Evolutionary conservation across 257 asterid genomes (phyloP).

Genomic region (Solanum chiquidenum): DNA sequence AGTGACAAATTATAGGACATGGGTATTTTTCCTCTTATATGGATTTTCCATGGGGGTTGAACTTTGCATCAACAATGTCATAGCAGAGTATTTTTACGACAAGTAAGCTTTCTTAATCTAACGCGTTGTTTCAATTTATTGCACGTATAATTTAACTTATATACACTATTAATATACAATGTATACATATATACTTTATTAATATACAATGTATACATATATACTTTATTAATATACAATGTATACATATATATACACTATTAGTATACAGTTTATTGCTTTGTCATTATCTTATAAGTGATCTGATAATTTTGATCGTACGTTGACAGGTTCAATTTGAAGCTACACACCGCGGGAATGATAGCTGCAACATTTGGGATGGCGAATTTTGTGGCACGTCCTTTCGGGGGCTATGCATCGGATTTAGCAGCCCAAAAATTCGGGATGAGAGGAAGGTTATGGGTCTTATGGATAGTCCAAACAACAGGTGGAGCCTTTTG

Average conservation of each 20-base stretch:
- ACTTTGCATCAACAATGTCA: constrained; percentile 33
- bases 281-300: too few relatives aligned
- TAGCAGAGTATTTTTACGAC: constrained; percentile 47
- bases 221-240: too few relatives aligned
- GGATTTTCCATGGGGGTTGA: constrained; percentile 45
- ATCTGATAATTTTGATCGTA: neutral
- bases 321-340: constrained; percentile 21
- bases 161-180: neutral
- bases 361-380: constrained; percentile 40
- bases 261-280: neutral
- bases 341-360: constrained; percentile 25
- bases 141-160: neutral
- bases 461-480: constrained; percentile 40
- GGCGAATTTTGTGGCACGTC: constrained; percentile 31
- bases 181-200: neutral
- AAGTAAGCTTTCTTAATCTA: constrained; percentile 4
- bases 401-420: constrained; percentile 33
- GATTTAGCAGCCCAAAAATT: constrained; percentile 16
- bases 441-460: constrained; percentile 42
- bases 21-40: constrained; percentile 10
- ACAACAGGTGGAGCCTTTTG: constrained; percentile 35
- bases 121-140: neutral
- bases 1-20: constrained; percentile 24
- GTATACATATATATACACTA: neutral
- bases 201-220: neutral